Evolutionary conservation across 2,329 filamentous ascomycete species (phyloP).

Genomic region (Alternaria tenuissima): DNA sequence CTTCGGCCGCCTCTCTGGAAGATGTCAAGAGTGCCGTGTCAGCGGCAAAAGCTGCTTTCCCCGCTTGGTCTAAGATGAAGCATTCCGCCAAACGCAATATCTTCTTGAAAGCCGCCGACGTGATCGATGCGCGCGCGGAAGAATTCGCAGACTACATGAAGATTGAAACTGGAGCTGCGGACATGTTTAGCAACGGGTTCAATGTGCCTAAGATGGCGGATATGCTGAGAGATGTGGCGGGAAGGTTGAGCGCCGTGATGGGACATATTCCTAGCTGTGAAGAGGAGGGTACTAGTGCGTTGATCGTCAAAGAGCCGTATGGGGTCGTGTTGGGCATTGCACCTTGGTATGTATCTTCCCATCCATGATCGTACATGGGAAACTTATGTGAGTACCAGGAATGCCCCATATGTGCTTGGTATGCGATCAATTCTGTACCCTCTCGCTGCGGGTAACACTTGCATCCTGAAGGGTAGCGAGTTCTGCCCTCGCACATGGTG

Average conservation of each 20-base stretch:
- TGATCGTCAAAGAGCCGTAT: conserved; percentile 78
- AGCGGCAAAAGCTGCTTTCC: conserved; percentile 73
- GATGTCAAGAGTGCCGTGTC: conserved; percentile 65
- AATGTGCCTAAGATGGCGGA: conserved; percentile 53
- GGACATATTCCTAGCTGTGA: conserved; percentile 59
- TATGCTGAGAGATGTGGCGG: conserved; percentile 62
- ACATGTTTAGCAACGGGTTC: conserved; percentile 50
- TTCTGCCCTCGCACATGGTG: conserved; percentile 48
- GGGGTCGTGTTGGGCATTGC: conserved; percentile 82
- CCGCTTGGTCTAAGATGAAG: conserved; percentile 71
- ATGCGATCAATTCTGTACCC: conserved; percentile 59
- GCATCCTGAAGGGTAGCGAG: conserved; percentile 48
- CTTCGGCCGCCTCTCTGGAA: conserved; percentile 64
- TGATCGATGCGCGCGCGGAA: conserved; percentile 66
- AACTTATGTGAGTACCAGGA: conserved; percentile 50
- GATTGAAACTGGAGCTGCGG: conserved; percentile 63
- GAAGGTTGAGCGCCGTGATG: conserved; percentile 57
- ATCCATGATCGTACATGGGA: not conserved
- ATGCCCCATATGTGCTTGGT: conserved; percentile 60
- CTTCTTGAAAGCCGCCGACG: conserved; percentile 71
- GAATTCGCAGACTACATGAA: conserved; percentile 70
- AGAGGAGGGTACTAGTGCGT: conserved; percentile 63
- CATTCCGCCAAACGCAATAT: conserved; percentile 71
- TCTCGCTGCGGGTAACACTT: conserved; percentile 65
- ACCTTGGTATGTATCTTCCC: conserved; percentile 70